A percentile compares a stretch with the other conserved stretches of the same genome.
phyloP scores from a whole-genome alignment of 495 filamentous ascomycete genomes.

The Lepidopterella palustris region DNA sequence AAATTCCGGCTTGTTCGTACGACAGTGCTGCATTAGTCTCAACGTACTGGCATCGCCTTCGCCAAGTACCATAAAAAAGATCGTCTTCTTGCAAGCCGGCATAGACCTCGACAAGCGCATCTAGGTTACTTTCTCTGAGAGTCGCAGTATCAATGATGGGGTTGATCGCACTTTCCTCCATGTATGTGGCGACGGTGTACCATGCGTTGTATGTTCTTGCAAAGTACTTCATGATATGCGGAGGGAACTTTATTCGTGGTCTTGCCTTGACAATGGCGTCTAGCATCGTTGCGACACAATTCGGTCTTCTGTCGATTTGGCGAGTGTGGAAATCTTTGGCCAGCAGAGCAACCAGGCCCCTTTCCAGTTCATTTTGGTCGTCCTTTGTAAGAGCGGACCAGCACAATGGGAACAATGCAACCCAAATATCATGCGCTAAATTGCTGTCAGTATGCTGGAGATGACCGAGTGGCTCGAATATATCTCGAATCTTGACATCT shows the following conservation, averaged over 20 bases:
- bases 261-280: constrained; percentile 73
- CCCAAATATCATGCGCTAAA: constrained; percentile 82
- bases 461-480: constrained; percentile 87
- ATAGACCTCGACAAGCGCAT: constrained; percentile 88
- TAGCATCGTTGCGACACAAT: constrained; percentile 85
- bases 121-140: constrained; percentile 87
- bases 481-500: constrained; percentile 75
- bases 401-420: constrained; percentile 80
- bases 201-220: constrained; percentile 89
- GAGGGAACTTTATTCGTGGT: constrained; percentile 84
- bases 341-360: constrained; percentile 75
- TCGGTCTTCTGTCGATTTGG: constrained; percentile 88
- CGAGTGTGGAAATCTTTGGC: constrained; percentile 93
- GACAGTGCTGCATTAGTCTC: constrained; percentile 95
- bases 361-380: constrained; percentile 84
- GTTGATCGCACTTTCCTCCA: constrained; percentile 77
- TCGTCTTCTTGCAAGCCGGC: constrained; percentile 86
- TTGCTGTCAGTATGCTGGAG: constrained; percentile 82
- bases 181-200: constrained; percentile 79
- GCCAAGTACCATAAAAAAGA: constrained; percentile 96
- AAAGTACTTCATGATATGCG: constrained; percentile 90
- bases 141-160: constrained; percentile 75
- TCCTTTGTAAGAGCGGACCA: constrained; percentile 85
- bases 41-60: constrained; percentile 86
- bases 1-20: constrained; percentile 98